These are phyloP conservation scores for Strigomonas galati DNA, from an alignment of 208 protist species.

Conservation along the genomic window DNA sequence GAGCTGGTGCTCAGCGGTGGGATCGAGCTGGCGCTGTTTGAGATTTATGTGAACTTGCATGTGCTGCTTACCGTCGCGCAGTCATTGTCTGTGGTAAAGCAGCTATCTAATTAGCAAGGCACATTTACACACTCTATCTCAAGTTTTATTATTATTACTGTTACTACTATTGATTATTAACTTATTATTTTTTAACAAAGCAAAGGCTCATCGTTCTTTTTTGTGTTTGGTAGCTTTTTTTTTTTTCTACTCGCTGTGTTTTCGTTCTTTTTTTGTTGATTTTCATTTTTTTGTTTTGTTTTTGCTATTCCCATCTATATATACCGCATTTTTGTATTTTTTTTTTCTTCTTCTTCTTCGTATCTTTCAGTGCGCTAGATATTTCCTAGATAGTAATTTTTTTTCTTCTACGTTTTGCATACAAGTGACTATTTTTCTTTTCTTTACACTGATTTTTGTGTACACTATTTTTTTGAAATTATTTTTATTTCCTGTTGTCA, in stretches of 20 bases:
- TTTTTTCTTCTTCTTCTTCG: conserved; percentile 2
- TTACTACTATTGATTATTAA: conserved; percentile 7
- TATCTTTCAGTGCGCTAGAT: conserved; percentile 6
- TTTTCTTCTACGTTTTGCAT: neutral
- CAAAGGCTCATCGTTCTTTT: neutral
- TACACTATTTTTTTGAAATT: conserved; percentile 4
- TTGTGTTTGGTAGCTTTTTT: conserved; percentile 5
- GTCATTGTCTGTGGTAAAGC: conserved; percentile 13
- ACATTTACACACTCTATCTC: too few relatives aligned
- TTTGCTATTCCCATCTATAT: conserved; percentile 5
- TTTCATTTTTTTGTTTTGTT: conserved; percentile 9
- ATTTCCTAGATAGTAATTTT: neutral
- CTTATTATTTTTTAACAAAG: conserved; percentile 10
- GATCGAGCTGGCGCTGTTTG: conserved; percentile 20
- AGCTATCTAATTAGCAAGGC: neutral
- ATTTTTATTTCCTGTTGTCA: too few relatives aligned
- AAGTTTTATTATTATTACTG: too few relatives aligned
- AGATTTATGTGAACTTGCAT: conserved; percentile 36
- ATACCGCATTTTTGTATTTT: conserved; percentile 8
- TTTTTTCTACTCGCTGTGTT: neutral
- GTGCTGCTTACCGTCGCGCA: conserved; percentile 30
- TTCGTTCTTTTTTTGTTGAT: neutral
- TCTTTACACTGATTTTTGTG: neutral
- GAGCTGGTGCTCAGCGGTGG: conserved; percentile 1
- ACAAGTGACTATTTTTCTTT: neutral